These are phyloP conservation scores for Echria macrotheca DNA, from an alignment of 495 filamentous ascomycete species.

Conservation along the genomic window DNA sequence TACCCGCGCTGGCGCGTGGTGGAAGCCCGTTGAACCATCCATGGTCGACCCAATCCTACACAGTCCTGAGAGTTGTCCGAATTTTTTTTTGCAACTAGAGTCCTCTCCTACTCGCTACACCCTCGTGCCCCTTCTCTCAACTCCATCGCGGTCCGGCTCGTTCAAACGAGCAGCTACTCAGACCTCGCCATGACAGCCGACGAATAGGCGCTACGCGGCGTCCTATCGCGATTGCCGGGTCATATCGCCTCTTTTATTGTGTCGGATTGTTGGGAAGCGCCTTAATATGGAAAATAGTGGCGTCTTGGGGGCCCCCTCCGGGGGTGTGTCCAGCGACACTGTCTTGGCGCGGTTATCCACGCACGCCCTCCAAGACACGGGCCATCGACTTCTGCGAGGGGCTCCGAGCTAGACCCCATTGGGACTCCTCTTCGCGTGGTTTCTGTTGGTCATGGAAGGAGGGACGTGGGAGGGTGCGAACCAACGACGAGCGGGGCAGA, in stretches of 20 bases:
- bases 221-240: constrained; percentile 28
- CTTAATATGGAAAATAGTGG: constrained; percentile 37
- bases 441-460: constrained; percentile 29
- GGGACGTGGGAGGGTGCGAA: background rate
- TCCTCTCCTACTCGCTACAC: too few relatives aligned
- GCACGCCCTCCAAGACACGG: background rate
- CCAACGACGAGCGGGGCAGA: background rate
- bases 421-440: constrained; percentile 17
- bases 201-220: constrained; percentile 10
- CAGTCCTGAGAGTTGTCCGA: too few relatives aligned
- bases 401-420: constrained; percentile 1
- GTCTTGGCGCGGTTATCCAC: constrained; percentile 8
- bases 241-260: constrained; percentile 27
- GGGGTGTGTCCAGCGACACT: constrained; percentile 10
- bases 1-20: constrained; percentile 8
- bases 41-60: too few relatives aligned
- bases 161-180: background rate
- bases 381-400: background rate
- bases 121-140: background rate
- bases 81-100: too few relatives aligned
- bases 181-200: background rate
- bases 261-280: constrained; percentile 27
- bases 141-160: background rate
- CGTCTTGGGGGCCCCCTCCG: constrained; percentile 12
- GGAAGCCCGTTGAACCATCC: too few relatives aligned